Conservation (phyloP, 495 filamentous ascomycete genomes). For the Penicillium argentinense region DNA sequence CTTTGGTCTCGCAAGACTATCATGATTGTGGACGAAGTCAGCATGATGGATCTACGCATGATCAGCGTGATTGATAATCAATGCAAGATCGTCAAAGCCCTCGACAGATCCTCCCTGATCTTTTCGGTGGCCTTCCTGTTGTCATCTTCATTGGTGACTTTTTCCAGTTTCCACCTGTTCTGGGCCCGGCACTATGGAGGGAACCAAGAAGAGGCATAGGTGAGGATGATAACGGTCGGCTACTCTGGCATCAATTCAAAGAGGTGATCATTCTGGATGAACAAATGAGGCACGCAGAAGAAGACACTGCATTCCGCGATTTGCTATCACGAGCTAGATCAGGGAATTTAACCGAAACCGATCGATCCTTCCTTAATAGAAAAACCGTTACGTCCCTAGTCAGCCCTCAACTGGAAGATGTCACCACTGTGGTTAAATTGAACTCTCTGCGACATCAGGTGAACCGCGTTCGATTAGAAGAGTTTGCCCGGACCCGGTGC, state of each 20-base stretch:
- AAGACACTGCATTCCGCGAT: constrained; percentile 1
- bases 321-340: neutral
- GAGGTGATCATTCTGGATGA: constrained; percentile 4
- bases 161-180: too few relatives aligned
- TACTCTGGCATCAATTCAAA: neutral
- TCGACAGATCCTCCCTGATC: too few relatives aligned
- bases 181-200: too few relatives aligned
- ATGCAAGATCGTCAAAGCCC: too few relatives aligned
- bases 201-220: too few relatives aligned
- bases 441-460: neutral
- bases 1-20: constrained; percentile 6
- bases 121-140: too few relatives aligned
- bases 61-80: neutral
- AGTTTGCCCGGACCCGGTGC: neutral
- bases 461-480: neutral
- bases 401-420: neutral
- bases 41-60: neutral
- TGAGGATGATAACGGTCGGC: neutral
- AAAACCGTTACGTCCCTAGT: neutral
- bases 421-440: neutral
- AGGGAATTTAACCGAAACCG: neutral
- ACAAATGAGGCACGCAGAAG: constrained; percentile 7
- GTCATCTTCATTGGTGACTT: too few relatives aligned
- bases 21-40: constrained; percentile 8
- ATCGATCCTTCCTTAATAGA: neutral